Conservation (phyloP, 495 filamentous ascomycete species). For the Geoglossum glabrum region DNA sequence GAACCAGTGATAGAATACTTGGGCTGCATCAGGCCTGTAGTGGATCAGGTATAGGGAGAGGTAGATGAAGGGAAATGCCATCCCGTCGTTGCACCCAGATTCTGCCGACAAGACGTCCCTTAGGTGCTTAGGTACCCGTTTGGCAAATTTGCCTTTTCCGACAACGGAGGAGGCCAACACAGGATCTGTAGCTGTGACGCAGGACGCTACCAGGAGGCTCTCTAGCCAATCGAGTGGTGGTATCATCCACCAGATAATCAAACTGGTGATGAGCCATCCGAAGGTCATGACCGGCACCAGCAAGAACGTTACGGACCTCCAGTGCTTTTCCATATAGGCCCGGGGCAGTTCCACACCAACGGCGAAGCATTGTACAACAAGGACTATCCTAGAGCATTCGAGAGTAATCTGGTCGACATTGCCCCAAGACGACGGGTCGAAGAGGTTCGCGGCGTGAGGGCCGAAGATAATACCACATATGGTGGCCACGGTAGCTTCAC, state of each 20-base stretch:
- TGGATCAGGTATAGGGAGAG: slow-evolving; percentile 72
- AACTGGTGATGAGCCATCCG: slow-evolving; percentile 83
- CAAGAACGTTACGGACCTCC: slow-evolving; percentile 77
- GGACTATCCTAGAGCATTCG: slow-evolving; percentile 90
- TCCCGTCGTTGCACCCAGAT: slow-evolving; percentile 98
- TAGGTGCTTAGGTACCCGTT: slow-evolving; percentile 90
- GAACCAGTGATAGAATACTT: slow-evolving; percentile 75
- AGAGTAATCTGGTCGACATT: slow-evolving; percentile 89
- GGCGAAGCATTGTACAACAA: slow-evolving; percentile 98
- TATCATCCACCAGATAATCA: slow-evolving; percentile 97
- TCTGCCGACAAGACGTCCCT: slow-evolving; percentile 90
- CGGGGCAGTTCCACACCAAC: slow-evolving; percentile 97
- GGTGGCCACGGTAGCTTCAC: slow-evolving; percentile 93
- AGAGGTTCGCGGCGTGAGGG: slow-evolving; percentile 79
- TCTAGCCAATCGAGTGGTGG: slow-evolving; percentile 68
- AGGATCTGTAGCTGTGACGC: slow-evolving; percentile 94
- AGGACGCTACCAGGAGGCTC: slow-evolving; percentile 68
- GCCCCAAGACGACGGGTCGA: slow-evolving; percentile 72
- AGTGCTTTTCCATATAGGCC: slow-evolving; percentile 93
- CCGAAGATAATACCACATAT: slow-evolving; percentile 95
- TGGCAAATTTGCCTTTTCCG: slow-evolving; percentile 96
- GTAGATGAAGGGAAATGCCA: slow-evolving; percentile 99
- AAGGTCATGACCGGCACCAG: slow-evolving; percentile 93
- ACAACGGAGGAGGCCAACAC: slow-evolving; percentile 96
- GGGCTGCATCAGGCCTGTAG: slow-evolving; percentile 42